Conservation (phyloP, 768 basidiomycete species). For the Suillus luteus region DNA sequence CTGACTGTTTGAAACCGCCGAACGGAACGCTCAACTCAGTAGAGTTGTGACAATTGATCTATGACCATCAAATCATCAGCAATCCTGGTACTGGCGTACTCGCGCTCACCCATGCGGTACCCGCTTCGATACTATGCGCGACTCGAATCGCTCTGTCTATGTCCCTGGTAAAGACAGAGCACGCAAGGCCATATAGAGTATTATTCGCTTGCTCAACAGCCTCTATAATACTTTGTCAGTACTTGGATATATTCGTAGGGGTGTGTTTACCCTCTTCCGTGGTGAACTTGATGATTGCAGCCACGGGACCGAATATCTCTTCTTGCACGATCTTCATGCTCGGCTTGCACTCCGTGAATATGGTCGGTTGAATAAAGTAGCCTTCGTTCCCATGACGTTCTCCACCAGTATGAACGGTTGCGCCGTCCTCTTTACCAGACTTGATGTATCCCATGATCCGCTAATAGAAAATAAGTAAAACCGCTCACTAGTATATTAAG, state of each 20-base stretch:
- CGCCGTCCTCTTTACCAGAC: conserved; percentile 59
- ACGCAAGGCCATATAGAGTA: conserved; percentile 51
- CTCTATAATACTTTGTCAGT: conserved; percentile 20
- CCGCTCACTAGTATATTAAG: neutral
- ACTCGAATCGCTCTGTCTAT: conserved; percentile 44
- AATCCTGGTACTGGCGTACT: neutral
- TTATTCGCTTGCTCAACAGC: conserved; percentile 48
- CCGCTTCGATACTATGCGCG: conserved; percentile 44
- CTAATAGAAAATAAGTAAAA: conserved; percentile 28
- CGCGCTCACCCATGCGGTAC: conserved; percentile 37
- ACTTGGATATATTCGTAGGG: neutral
- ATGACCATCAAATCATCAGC: neutral
- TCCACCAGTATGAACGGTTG: conserved; percentile 59
- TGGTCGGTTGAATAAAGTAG: conserved; percentile 63
- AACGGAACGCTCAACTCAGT: conserved; percentile 57
- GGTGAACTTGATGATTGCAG: conserved; percentile 67
- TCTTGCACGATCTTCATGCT: conserved; percentile 60
- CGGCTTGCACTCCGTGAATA: conserved; percentile 56
- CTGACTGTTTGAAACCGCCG: conserved; percentile 75
- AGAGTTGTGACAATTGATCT: conserved; percentile 46
- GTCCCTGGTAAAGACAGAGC: conserved; percentile 53
- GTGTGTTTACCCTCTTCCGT: conserved; percentile 43
- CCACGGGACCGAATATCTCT: conserved; percentile 73
- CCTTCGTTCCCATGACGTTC: conserved; percentile 55
- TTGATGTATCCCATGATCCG: conserved; percentile 65